Percentiles rank a stretch among this genome's conserved stretches.
phyloP scores from a whole-genome alignment of 106 monocot genomes.

The Acorus calamus region DNA sequence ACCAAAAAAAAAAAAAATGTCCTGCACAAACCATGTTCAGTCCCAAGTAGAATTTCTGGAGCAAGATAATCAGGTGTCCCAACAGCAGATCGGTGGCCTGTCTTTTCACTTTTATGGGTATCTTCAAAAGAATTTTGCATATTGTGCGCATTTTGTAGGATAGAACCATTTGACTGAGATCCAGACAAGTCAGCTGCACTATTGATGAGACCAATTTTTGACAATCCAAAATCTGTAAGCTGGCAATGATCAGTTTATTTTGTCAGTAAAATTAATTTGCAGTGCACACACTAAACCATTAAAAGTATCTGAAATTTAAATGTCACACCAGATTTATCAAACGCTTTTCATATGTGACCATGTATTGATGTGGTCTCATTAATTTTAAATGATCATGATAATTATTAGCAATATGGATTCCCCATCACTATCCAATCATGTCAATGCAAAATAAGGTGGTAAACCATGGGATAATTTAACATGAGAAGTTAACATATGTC shows the following conservation, averaged over 20 bases:
- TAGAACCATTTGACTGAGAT: constrained; percentile 14
- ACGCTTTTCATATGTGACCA: too few relatives aligned
- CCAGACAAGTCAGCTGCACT: constrained; percentile 40
- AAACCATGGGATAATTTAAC: too few relatives aligned
- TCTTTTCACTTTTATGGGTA: constrained; percentile 5
- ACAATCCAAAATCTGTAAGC: constrained; percentile 80
- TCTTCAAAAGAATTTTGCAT: constrained; percentile 5
- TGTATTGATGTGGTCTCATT: too few relatives aligned
- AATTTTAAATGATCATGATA: too few relatives aligned
- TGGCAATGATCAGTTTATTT: constrained; percentile 12
- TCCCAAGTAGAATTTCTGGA: constrained; percentile 62
- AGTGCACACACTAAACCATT: too few relatives aligned
- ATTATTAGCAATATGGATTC: too few relatives aligned
- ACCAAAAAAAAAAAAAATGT: neutral
- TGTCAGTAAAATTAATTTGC: too few relatives aligned
- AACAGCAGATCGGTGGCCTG: constrained; percentile 28
- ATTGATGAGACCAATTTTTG: constrained; percentile 67
- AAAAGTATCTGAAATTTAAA: too few relatives aligned
- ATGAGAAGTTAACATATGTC: too few relatives aligned
- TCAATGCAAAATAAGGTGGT: too few relatives aligned
- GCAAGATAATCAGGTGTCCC: constrained; percentile 62
- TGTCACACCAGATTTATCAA: too few relatives aligned
- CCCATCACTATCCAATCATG: too few relatives aligned
- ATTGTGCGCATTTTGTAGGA: constrained; percentile 14
- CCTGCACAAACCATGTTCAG: constrained; percentile 34